phyloP scores from a whole-genome alignment of 169 alveolate species.

The Cryptosporidium xiaoi region DNA sequence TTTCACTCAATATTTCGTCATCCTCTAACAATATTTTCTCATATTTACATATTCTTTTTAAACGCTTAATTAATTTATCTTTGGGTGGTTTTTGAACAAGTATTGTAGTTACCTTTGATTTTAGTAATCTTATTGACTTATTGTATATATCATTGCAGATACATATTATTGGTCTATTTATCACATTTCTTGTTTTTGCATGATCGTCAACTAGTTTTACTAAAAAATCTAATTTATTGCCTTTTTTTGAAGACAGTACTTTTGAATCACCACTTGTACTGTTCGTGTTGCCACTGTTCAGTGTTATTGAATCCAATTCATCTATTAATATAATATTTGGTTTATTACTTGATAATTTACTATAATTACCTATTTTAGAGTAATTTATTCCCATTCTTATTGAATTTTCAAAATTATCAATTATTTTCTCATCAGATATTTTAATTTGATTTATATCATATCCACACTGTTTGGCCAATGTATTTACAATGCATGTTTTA shows the following conservation, averaged over 20 bases:
- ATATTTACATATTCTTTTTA: conserved; percentile 75
- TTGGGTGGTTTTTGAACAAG: conserved; percentile 78
- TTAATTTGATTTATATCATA: conserved; percentile 79
- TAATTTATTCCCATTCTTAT: conserved; percentile 77
- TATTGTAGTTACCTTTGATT: conserved; percentile 78
- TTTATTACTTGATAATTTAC: conserved; percentile 41
- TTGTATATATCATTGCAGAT: conserved; percentile 83
- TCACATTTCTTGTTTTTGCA: conserved; percentile 73
- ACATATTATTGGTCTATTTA: conserved; percentile 83
- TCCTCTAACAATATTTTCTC: conserved; percentile 81
- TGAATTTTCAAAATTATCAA: conserved; percentile 78
- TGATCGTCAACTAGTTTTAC: conserved; percentile 72
- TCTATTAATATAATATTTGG: conserved; percentile 84
- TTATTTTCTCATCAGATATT: conserved; percentile 82
- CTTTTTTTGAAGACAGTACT: not conserved
- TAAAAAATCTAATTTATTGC: conserved; percentile 14
- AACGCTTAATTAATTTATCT: conserved; percentile 76
- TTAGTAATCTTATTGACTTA: conserved; percentile 77
- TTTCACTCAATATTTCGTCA: conserved; percentile 36
- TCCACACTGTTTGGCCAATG: conserved; percentile 83
- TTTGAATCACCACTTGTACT: not conserved
- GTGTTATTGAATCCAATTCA: conserved; percentile 82
- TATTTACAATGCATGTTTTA: conserved; percentile 81
- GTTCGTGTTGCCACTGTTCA: conserved; percentile 18
- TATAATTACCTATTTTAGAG: conserved; percentile 50